These are phyloP conservation scores for Castanea crenata DNA, from an alignment of 306 rosid species.

Conservation along the genomic window DNA sequence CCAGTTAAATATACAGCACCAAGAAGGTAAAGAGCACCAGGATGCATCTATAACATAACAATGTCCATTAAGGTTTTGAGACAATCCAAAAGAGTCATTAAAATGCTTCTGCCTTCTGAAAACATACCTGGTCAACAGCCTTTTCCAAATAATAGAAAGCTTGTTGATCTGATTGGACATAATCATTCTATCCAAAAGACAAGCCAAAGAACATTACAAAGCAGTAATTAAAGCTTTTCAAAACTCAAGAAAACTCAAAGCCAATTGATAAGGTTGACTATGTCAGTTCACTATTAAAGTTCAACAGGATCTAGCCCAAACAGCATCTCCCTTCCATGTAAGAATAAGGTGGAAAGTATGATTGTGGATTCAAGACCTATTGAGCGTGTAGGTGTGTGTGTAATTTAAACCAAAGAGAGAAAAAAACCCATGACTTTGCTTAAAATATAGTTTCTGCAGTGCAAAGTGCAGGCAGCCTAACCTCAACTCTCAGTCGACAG, in stretches of 20 bases:
- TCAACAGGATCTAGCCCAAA: not conserved
- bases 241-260: not conserved
- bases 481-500: slow-evolving; percentile 82
- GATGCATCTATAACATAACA: slow-evolving; percentile 67
- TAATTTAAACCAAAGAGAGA: no score
- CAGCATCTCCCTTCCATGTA: no score
- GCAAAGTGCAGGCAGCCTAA: slow-evolving; percentile 27
- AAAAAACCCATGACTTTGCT: not conserved
- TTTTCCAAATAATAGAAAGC: slow-evolving; percentile 93
- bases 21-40: slow-evolving; percentile 91
- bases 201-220: not conserved
- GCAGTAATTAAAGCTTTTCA: not conserved
- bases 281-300: not conserved
- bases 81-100: slow-evolving; percentile 15
- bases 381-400: no score
- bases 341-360: no score
- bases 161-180: slow-evolving; percentile 83
- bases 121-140: slow-evolving; percentile 85
- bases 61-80: slow-evolving; percentile 38
- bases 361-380: no score
- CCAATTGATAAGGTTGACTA: not conserved
- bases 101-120: slow-evolving; percentile 20
- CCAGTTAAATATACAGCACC: slow-evolving; percentile 88
- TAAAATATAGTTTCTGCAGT: not conserved
- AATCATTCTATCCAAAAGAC: slow-evolving; percentile 51